phyloP scores from a whole-genome alignment of 495 filamentous ascomycete genomes.

The Rostrohypoxylon terebratum region DNA sequence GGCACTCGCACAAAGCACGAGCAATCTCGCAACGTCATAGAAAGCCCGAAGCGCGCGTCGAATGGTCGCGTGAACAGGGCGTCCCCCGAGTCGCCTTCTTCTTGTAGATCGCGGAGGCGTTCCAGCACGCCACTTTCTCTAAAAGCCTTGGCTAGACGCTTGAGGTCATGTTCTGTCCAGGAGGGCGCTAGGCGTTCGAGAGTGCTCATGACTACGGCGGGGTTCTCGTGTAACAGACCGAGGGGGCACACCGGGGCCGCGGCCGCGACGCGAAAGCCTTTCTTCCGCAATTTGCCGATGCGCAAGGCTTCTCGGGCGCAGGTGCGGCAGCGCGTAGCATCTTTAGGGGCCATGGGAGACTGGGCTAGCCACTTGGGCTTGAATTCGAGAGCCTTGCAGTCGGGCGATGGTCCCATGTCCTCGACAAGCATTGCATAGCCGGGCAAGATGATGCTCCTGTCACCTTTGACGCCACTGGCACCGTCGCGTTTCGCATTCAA shows the following conservation, averaged over 20 bases:
- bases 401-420: conserved; percentile 73
- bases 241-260: conserved; percentile 51
- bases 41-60: conserved; percentile 57
- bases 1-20: conserved; percentile 80
- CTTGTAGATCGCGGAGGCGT: conserved; percentile 64
- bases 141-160: conserved; percentile 38
- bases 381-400: conserved; percentile 74
- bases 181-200: conserved; percentile 49
- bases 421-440: conserved; percentile 79
- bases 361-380: conserved; percentile 96
- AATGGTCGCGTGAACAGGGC: conserved; percentile 51
- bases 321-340: conserved; percentile 79
- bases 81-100: conserved; percentile 60
- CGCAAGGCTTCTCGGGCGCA: conserved; percentile 80
- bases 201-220: conserved; percentile 49
- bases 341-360: conserved; percentile 77
- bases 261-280: conserved; percentile 22
- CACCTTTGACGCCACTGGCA: conserved; percentile 33
- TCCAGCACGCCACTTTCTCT: conserved; percentile 51
- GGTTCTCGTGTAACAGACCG: conserved; percentile 52
- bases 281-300: conserved; percentile 48
- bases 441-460: conserved; percentile 67
- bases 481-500: conserved; percentile 42
- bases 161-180: conserved; percentile 46
- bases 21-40: conserved; percentile 93